Evolutionary conservation across 176 grass and related monocot species (phyloP).

Genomic region (Musa acuminata): DNA sequence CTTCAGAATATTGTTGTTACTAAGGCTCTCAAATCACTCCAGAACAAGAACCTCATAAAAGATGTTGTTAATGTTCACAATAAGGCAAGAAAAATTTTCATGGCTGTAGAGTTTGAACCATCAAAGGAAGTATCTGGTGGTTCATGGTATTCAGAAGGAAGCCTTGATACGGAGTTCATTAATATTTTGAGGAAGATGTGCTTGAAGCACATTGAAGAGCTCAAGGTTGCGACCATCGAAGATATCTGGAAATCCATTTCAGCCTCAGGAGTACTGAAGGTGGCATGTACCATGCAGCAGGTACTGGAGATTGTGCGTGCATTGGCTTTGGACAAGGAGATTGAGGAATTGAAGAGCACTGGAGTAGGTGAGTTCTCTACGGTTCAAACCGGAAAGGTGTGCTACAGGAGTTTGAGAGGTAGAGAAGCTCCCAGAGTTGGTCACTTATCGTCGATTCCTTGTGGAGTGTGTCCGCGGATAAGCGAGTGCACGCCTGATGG

Average conservation of each 20-base stretch:
- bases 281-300: conserved; percentile 23
- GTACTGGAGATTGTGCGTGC: conserved; percentile 39
- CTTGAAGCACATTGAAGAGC: conserved; percentile 35
- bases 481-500: conserved; percentile 51
- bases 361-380: conserved; percentile 38
- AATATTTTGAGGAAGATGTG: conserved; percentile 30
- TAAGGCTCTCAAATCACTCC: conserved; percentile 16
- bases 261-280: conserved; percentile 11
- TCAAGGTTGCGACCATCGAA: conserved; percentile 30
- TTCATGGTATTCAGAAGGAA: conserved; percentile 51
- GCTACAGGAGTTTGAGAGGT: conserved; percentile 29
- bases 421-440: conserved; percentile 16
- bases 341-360: conserved; percentile 53
- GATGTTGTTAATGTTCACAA: conserved; percentile 39
- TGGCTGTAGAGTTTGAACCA: conserved; percentile 49
- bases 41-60: conserved; percentile 26
- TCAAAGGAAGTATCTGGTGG: conserved; percentile 46
- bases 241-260: conserved; percentile 30
- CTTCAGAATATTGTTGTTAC: conserved; percentile 9
- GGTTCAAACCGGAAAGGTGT: conserved; percentile 28
- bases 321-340: conserved; percentile 49
- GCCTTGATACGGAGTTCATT: conserved; percentile 39
- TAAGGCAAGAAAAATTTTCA: conserved; percentile 43
- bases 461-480: conserved; percentile 58
- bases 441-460: conserved; percentile 42